Base-by-base conservation (phyloP, 495 filamentous ascomycete genomes). In the Tetracladium setigerum region DNA sequence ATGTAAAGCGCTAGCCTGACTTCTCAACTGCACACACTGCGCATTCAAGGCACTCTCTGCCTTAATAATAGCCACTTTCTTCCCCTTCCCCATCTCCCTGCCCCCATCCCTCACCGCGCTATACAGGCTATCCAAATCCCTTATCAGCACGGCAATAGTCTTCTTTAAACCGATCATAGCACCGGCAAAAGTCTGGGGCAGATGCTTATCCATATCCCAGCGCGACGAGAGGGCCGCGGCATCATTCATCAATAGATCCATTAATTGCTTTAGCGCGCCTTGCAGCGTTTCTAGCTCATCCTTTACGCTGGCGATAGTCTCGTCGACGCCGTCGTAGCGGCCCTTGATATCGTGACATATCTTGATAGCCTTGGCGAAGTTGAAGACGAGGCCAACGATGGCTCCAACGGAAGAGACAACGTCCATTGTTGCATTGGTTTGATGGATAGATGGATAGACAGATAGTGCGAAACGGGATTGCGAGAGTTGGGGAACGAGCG, bases 181-280 rank as follows among this genome's bases (percentile, higher is more conserved):
- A 2, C 16, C 15, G 4, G 27, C 2, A 14, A 49, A 49, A 2
- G 39, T 49, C 12, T 31, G 7, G 10, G 46, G 31, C 15, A 49
- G 12, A 12, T 38, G n/a, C 41, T 60, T 53, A 27, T 57, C 55
- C 9, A 51, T 41, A 16, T 58, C 49, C 35, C 63, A 44, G 13
- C 31, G 44, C 1, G 19, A 30, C 12, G 33, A 37, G 0, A 60
- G 17, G 1, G 19, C 6, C 1, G 37, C 30, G 1, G 43, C 16
- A 24, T 56, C 52, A 10, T 41, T 17, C 2, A 36, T 52, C 44
- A 55, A 48, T 17, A 42, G 44, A 15, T 47, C 44, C 5, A 41
- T 16, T 4, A 64, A 22, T 27, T 42, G n/a, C 12, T 43, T 30
- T 18, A 49, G 31, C 14, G 46, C 46, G 17, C 38, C 46, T 30